Evolutionary conservation across 371 early-diverging fungal genomes (phyloP).

Genomic region (Umbelopsis sp.): DNA sequence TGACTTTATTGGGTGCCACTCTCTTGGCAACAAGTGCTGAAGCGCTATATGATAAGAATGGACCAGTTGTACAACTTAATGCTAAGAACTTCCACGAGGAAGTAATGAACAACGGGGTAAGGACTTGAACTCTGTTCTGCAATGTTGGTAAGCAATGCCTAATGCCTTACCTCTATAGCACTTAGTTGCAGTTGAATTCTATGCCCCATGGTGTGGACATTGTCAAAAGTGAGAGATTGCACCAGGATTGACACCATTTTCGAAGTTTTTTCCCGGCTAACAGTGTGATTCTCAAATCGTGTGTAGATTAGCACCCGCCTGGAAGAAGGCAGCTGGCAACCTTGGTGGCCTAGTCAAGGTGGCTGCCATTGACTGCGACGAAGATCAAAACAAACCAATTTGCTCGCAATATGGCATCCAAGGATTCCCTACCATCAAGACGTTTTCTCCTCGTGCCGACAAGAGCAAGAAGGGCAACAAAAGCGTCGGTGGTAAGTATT

Average conservation of each 20-base stretch:
- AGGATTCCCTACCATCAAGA: constrained; percentile 96
- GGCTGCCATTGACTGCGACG: constrained; percentile 90
- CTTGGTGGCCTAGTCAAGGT: constrained; percentile 81
- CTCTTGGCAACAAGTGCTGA: not conserved
- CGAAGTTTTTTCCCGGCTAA: no score
- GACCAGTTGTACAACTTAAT: constrained; percentile 62
- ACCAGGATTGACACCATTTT: not conserved
- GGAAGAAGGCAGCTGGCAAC: constrained; percentile 84
- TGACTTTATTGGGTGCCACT: not conserved
- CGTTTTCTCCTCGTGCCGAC: constrained; percentile 67
- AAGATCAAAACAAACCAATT: constrained; percentile 69
- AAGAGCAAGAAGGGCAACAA: constrained; percentile 56
- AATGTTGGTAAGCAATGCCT: not conserved
- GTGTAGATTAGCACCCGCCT: constrained; percentile 76
- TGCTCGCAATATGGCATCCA: constrained; percentile 81
- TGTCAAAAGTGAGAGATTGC: constrained; percentile 67
- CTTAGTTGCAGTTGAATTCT: constrained; percentile 85
- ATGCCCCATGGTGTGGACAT: constrained; percentile 95
- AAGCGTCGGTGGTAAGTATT: constrained; percentile 46
- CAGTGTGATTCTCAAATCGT: not conserved
- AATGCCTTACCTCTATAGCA: constrained; percentile 45
- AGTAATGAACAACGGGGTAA: constrained; percentile 71
- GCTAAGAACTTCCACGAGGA: constrained; percentile 69
- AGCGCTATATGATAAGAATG: constrained; percentile 58
- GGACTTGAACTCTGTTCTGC: not conserved